phyloP scores from a whole-genome alignment of 116 monocot genomes.

The Papilionanthe hybrid region DNA sequence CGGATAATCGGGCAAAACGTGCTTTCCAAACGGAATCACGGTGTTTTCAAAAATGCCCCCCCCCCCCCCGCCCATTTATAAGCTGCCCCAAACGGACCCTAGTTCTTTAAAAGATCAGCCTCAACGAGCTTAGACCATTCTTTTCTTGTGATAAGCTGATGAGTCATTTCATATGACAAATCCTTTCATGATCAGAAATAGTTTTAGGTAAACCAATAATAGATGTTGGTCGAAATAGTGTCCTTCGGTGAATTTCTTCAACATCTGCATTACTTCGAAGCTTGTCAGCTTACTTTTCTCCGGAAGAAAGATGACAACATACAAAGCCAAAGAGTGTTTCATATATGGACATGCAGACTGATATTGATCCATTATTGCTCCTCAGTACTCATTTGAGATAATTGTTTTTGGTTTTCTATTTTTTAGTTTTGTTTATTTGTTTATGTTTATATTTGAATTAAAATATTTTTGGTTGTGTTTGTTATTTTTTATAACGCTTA shows the following conservation, averaged over 20 bases:
- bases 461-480: too few relatives aligned
- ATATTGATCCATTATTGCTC: conserved; percentile 72
- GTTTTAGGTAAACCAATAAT: conserved; percentile 36
- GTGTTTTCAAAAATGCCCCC: too few relatives aligned
- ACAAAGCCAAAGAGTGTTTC: conserved; percentile 93
- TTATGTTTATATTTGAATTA: too few relatives aligned
- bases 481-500: too few relatives aligned
- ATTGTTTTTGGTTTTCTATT: too few relatives aligned
- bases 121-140: conserved; percentile 66
- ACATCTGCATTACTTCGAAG: conserved; percentile 82
- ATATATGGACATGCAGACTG: conserved; percentile 97
- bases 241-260: conserved; percentile 78
- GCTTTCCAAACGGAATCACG: too few relatives aligned
- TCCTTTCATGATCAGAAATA: conserved; percentile 62
- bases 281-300: conserved; percentile 81
- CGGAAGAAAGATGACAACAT: conserved; percentile 77
- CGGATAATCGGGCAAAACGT: too few relatives aligned
- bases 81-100: too few relatives aligned
- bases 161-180: conserved; percentile 59
- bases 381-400: too few relatives aligned
- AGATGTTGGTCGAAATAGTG: conserved; percentile 44
- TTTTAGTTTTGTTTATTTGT: too few relatives aligned
- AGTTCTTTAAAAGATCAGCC: conserved; percentile 33
- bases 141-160: conserved; percentile 49
- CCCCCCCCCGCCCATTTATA: too few relatives aligned